A percentile compares a stretch with the other conserved stretches of the same genome.
phyloP scores from a whole-genome alignment of 75 land plant species.

The Sequoiadendron giganteum region DNA sequence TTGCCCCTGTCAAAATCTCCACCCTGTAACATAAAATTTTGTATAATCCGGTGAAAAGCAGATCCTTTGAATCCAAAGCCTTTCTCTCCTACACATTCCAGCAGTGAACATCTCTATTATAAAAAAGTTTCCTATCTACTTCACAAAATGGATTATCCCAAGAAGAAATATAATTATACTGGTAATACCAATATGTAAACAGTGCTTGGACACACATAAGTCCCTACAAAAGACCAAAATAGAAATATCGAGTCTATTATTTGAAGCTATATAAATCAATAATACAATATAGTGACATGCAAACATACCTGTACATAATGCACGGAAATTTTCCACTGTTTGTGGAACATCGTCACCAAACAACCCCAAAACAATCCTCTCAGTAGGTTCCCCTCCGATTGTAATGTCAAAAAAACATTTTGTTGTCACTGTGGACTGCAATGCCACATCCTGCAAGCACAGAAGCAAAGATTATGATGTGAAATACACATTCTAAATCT shows the following conservation, averaged over 20 bases:
- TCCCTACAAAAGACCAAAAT: not conserved
- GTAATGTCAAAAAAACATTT: conserved; percentile 85
- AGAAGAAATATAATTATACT: not conserved
- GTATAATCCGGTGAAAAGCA: conserved; percentile 83
- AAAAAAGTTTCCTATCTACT: not conserved
- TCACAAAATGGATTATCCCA: not conserved
- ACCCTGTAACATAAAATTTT: conserved; percentile 95
- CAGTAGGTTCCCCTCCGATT: conserved; percentile 69
- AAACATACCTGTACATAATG: conserved; percentile 74
- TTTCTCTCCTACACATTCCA: conserved; percentile 68
- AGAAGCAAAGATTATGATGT: conserved; percentile 9
- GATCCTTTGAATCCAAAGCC: conserved; percentile 93
- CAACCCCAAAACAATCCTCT: conserved; percentile 77
- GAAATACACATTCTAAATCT: too few relatives aligned
- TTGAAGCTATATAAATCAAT: not conserved
- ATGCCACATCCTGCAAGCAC: conserved; percentile 29
- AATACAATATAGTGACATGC: not conserved
- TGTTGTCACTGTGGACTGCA: conserved; percentile 75
- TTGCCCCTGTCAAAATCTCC: conserved; percentile 91
- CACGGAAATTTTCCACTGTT: conserved; percentile 93
- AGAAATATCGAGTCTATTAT: not conserved
- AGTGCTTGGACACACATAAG: not conserved
- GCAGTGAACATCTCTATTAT: not conserved
- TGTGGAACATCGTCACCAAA: conserved; percentile 91
- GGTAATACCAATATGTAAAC: not conserved